Percentiles rank a stretch among this genome's conserved stretches.
These are phyloP conservation scores for Trichophyton rubrum DNA, from an alignment of 2,329 filamentous ascomycete genomes.

Conservation along the genomic window DNA sequence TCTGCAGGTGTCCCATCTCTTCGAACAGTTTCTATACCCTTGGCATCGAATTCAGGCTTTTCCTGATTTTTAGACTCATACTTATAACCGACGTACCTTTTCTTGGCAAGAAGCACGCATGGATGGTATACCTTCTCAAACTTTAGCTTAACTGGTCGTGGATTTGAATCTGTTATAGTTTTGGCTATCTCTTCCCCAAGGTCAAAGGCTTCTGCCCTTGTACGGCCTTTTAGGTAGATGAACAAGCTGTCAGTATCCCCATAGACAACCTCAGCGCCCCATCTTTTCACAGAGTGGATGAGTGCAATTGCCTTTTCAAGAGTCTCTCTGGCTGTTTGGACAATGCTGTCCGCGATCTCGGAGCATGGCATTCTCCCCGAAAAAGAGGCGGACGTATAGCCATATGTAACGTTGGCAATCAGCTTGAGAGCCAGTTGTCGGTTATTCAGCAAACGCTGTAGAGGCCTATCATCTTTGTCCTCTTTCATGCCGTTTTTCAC, in stretches of 20 bases:
- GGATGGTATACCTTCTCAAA: slow-evolving; percentile 98
- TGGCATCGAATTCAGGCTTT: slow-evolving; percentile 86
- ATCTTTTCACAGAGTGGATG: slow-evolving; percentile 75
- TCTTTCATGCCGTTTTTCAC: slow-evolving; percentile 94
- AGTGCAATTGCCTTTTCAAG: slow-evolving; percentile 85
- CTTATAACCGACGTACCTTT: slow-evolving; percentile 95
- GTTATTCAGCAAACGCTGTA: slow-evolving; percentile 85
- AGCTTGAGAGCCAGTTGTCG: slow-evolving; percentile 87
- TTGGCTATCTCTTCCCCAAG: slow-evolving; percentile 88
- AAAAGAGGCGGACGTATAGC: slow-evolving; percentile 92
- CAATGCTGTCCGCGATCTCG: slow-evolving; percentile 95
- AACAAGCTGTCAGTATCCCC: slow-evolving; percentile 96
- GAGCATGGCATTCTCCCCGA: slow-evolving; percentile 96
- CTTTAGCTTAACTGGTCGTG: slow-evolving; percentile 84
- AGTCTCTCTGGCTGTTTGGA: slow-evolving; percentile 89
- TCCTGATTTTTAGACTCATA: slow-evolving; percentile 67
- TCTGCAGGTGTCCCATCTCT: slow-evolving; percentile 89
- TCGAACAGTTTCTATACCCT: slow-evolving; percentile 94
- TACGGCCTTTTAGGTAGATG: slow-evolving; percentile 75
- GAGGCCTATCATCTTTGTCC: slow-evolving; percentile 72
- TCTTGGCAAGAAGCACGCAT: slow-evolving; percentile 87
- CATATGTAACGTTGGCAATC: slow-evolving; percentile 97
- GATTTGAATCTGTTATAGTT: slow-evolving; percentile 78
- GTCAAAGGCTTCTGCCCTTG: slow-evolving; percentile 74
- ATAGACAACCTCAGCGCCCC: slow-evolving; percentile 95